These are phyloP conservation scores for Fusarium tanahbumbuense DNA, from an alignment of 2,329 filamentous ascomycete species.

Conservation along the genomic window DNA sequence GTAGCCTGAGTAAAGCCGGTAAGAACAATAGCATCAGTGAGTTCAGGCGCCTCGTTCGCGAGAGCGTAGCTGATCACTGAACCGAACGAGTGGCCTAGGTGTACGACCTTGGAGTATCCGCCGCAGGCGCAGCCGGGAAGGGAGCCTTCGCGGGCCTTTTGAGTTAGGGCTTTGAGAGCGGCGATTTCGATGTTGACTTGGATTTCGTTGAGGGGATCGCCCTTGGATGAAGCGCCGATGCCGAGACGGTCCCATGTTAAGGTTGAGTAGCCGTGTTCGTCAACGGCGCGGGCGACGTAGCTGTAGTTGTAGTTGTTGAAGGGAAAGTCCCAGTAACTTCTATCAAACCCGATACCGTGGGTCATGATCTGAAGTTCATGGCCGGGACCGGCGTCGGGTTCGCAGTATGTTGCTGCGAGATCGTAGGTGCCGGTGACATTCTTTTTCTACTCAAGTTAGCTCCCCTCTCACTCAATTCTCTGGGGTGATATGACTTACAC, in stretches of 20 bases:
- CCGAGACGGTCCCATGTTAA: conserved; percentile 72
- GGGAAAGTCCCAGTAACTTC: conserved; percentile 71
- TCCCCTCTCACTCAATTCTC: too few relatives aligned
- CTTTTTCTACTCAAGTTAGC: conserved; percentile 53
- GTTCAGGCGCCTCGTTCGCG: conserved; percentile 61
- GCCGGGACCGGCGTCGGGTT: conserved; percentile 60
- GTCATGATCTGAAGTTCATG: conserved; percentile 55
- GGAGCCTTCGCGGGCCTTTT: conserved; percentile 57
- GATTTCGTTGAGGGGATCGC: conserved; percentile 69
- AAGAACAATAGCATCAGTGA: conserved; percentile 68
- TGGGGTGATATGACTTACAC: conserved; percentile 47
- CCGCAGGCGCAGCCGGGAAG: conserved; percentile 55
- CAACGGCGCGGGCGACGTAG: conserved; percentile 68
- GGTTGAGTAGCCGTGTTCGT: conserved; percentile 67
- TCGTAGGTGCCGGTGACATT: conserved; percentile 65
- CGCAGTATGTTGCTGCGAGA: conserved; percentile 71
- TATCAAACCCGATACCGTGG: conserved; percentile 56
- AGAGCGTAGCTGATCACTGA: conserved; percentile 68
- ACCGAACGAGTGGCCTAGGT: conserved; percentile 74
- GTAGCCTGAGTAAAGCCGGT: conserved; percentile 68
- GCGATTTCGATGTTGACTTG: conserved; percentile 69
- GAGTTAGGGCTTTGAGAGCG: conserved; percentile 66
- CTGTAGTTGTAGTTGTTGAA: conserved; percentile 71
- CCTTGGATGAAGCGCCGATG: conserved; percentile 67
- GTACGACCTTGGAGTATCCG: conserved; percentile 60